Percentiles rank a stretch among this genome's conserved stretches.
Conservation (phyloP, 78 protist species). For the Speleostelium caveatum region DNA sequence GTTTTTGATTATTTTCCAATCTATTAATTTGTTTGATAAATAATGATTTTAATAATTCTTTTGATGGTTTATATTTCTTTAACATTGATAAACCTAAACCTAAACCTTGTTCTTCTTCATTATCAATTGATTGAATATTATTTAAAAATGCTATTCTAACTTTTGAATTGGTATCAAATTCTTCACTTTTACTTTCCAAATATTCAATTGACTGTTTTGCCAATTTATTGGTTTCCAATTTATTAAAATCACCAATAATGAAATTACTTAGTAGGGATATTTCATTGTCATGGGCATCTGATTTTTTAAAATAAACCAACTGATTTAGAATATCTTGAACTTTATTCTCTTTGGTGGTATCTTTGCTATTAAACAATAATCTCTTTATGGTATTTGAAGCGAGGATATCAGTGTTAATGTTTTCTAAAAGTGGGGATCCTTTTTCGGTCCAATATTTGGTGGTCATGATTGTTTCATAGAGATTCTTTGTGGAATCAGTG, state of each 20-base stretch:
- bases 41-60: too few species aligned
- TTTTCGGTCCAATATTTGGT: background rate
- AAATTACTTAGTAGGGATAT: background rate
- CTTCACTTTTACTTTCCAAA: too few species aligned
- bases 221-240: background rate
- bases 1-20: too few species aligned
- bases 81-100: too few species aligned
- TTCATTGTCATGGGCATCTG: background rate
- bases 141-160: too few species aligned
- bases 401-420: background rate
- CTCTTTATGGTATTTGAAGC: background rate
- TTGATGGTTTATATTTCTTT: too few species aligned
- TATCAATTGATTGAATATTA: too few species aligned
- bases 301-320: background rate
- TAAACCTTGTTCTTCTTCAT: too few species aligned
- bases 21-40: too few species aligned
- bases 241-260: constrained; percentile 43
- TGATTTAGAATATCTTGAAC: background rate
- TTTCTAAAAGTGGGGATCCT: background rate
- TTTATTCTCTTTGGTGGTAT: background rate
- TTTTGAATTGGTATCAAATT: too few species aligned
- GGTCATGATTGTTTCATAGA: constrained; percentile 23
- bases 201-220: too few species aligned
- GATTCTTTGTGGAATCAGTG: background rate
- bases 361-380: too few species aligned